These are phyloP conservation scores for Euphorbia pulcherrima DNA, from an alignment of 345 rosid genomes.

Conservation along the genomic window DNA sequence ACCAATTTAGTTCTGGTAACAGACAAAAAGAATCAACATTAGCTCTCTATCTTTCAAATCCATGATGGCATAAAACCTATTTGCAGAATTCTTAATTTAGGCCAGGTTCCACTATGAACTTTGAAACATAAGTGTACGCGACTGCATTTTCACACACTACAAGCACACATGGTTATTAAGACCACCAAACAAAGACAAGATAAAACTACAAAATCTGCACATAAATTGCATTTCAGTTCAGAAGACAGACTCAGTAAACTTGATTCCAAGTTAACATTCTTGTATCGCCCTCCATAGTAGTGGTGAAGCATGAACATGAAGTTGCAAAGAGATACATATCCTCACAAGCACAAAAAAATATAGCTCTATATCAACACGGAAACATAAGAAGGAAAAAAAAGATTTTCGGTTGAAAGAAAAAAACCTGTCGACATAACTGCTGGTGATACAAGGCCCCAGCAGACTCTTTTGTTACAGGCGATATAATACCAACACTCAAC, in stretches of 20 bases:
- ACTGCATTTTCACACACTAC: not conserved
- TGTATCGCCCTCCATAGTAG: not conserved
- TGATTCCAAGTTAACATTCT: not conserved
- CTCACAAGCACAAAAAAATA: not conserved
- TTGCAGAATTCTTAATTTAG: not conserved
- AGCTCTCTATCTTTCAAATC: not conserved
- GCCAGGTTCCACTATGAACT: not conserved
- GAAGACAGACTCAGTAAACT: not conserved
- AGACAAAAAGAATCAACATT: not conserved
- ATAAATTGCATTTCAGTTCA: not conserved
- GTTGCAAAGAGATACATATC: not conserved
- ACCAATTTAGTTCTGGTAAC: not conserved
- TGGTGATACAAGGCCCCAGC: conserved; percentile 95
- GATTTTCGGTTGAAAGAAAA: conserved; percentile 9
- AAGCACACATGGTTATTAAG: not conserved
- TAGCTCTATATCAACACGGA: not conserved
- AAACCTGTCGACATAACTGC: conserved; percentile 90
- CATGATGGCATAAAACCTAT: not conserved
- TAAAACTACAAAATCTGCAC: not conserved
- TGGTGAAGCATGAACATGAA: not conserved
- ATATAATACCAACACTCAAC: conserved; percentile 91
- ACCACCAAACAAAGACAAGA: not conserved
- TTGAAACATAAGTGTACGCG: not conserved
- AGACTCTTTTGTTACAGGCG: conserved; percentile 92
- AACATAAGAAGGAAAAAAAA: conserved; percentile 3